A percentile compares a stretch with the other conserved stretches of the same genome.
Conservation (phyloP, 116 monocot genomes). For the Cymodocea nodosa region DNA sequence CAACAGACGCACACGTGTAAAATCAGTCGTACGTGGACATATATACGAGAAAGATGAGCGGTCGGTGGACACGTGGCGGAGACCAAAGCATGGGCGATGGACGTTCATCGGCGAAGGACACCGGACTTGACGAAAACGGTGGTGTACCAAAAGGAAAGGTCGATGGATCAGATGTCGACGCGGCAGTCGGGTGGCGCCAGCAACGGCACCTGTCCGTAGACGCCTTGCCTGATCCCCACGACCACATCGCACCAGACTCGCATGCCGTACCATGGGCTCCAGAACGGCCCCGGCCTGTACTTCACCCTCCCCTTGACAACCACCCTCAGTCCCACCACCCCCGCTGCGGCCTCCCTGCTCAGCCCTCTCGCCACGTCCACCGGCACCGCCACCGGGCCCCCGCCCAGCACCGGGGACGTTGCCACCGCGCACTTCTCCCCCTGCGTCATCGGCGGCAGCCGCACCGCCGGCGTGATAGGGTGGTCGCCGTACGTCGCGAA, state of each 20-base stretch:
- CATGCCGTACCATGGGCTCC: constrained; percentile 37
- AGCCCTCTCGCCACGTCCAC: constrained; percentile 42
- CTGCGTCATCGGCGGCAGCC: constrained; percentile 38
- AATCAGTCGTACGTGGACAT: too few species aligned
- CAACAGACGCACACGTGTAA: too few species aligned
- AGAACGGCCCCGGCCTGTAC: constrained; percentile 58
- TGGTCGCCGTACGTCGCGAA: constrained; percentile 49
- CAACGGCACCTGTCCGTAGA: constrained; percentile 50
- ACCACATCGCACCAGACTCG: constrained; percentile 58
- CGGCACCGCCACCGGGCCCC: constrained; percentile 39
- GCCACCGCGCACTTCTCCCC: constrained; percentile 38
- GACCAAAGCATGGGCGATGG: too few species aligned
- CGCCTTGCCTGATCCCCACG: constrained; percentile 33
- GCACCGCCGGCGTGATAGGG: constrained; percentile 50
- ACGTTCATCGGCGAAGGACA: too few species aligned
- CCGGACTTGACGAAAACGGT: too few species aligned
- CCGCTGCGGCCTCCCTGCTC: constrained; percentile 38
- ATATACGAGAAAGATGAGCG: too few species aligned
- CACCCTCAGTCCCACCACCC: constrained; percentile 52
- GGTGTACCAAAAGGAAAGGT: too few species aligned
- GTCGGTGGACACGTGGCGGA: too few species aligned
- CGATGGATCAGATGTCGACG: constrained; percentile 27
- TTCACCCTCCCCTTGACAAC: constrained; percentile 47
- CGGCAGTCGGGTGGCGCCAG: constrained; percentile 45
- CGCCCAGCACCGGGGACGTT: constrained; percentile 54